Conservation (phyloP, 768 basidiomycete species). For the Phylloporus rhodoxanthus region DNA sequence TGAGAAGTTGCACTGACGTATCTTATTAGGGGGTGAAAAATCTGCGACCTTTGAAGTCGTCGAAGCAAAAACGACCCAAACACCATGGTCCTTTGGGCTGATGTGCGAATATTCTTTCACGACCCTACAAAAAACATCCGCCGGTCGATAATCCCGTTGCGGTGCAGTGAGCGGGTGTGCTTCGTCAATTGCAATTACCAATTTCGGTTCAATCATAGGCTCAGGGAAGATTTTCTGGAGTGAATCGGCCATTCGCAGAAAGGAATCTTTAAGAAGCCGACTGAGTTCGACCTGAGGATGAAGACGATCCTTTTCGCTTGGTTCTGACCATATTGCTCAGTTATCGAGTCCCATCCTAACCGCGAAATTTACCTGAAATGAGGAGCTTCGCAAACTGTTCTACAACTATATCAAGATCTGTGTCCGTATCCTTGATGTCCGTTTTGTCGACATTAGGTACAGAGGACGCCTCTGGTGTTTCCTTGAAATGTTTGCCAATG, state of each 20-base stretch:
- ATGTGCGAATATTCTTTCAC: slow-evolving; percentile 7
- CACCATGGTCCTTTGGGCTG: neutral
- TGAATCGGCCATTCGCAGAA: neutral
- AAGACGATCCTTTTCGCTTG: neutral
- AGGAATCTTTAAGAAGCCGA: neutral
- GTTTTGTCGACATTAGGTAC: neutral
- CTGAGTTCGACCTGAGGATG: neutral
- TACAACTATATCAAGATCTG: neutral
- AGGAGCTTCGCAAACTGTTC: neutral
- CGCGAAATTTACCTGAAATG: neutral
- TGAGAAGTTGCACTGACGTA: neutral
- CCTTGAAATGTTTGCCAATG: neutral
- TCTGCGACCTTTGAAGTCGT: slow-evolving; percentile 9
- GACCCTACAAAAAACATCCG: slow-evolving; percentile 3
- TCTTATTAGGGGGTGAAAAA: slow-evolving; percentile 5
- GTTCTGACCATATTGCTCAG: neutral
- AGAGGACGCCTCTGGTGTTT: neutral
- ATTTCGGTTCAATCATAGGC: neutral
- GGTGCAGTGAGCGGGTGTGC: slow-evolving; percentile 4
- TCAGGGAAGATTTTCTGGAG: neutral
- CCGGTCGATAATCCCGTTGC: neutral
- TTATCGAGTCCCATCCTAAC: neutral
- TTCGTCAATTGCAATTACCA: slow-evolving; percentile 16
- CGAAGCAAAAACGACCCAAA: slow-evolving; percentile 18
- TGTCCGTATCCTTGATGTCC: neutral